Percentiles rank a stretch among this genome's conserved stretches.
phyloP scores from a whole-genome alignment of 2,329 filamentous ascomycete genomes.

The Coleophoma eucalyptorum region DNA sequence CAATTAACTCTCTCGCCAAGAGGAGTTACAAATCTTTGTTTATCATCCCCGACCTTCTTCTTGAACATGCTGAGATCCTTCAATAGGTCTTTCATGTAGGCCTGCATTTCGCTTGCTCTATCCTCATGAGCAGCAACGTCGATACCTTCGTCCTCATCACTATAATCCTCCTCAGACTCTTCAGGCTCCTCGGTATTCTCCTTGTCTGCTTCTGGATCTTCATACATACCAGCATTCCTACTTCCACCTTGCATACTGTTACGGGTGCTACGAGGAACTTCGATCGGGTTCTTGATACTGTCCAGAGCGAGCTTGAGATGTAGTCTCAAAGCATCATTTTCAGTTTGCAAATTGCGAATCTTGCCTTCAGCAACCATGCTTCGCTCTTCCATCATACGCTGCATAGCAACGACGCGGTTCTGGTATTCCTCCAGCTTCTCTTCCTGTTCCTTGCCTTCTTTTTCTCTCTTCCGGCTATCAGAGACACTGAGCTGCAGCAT shows the following conservation, averaged over 20 bases:
- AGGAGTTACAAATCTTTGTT: conserved; percentile 57
- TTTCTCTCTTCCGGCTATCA: conserved; percentile 63
- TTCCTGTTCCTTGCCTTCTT: conserved; percentile 65
- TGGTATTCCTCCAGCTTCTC: conserved; percentile 94
- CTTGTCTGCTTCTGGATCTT: neutral
- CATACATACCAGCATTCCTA: neutral
- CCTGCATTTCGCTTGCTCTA: conserved; percentile 65
- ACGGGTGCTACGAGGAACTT: conserved; percentile 36
- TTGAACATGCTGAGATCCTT: conserved; percentile 77
- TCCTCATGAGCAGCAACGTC: conserved; percentile 47
- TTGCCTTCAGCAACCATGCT: conserved; percentile 89
- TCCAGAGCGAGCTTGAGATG: conserved; percentile 85
- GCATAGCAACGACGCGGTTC: conserved; percentile 82
- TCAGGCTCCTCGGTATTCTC: conserved; percentile 13
- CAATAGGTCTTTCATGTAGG: conserved; percentile 80
- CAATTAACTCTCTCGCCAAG: conserved; percentile 37
- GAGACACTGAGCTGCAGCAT: conserved; percentile 72
- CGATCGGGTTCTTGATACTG: conserved; percentile 87
- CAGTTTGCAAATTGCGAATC: conserved; percentile 81
- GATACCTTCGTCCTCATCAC: conserved; percentile 57
- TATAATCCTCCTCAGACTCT: conserved; percentile 30
- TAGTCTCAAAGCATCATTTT: conserved; percentile 85
- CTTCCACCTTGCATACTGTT: conserved; percentile 16
- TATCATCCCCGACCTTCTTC: conserved; percentile 82
- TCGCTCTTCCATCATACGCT: conserved; percentile 93